A percentile compares a stretch with the other conserved stretches of the same genome.
Conservation (phyloP, 352 stramenopile genomes). For the Globisporangium barbulae region DNA sequence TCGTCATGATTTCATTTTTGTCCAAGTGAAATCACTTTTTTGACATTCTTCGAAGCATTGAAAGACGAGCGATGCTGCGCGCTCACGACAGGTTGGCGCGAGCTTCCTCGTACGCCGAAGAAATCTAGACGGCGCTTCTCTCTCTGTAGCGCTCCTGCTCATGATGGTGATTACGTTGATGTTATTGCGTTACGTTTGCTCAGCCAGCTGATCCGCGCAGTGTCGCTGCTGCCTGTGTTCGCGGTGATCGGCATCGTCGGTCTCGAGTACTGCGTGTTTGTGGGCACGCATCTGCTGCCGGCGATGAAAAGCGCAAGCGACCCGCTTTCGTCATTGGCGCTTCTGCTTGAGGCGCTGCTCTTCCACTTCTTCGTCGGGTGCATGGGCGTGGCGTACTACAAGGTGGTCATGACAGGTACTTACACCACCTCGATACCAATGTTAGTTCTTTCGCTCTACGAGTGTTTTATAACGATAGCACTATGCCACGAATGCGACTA, state of each 20-base stretch:
- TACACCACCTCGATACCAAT: not conserved
- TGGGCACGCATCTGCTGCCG: constrained; percentile 47
- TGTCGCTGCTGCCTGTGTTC: constrained; percentile 58
- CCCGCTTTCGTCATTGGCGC: constrained; percentile 17
- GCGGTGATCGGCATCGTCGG: constrained; percentile 55
- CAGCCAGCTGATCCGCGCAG: constrained; percentile 57
- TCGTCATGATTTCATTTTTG: too few relatives aligned
- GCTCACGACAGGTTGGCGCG: too few relatives aligned
- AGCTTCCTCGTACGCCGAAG: too few relatives aligned
- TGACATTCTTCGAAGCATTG: too few relatives aligned
- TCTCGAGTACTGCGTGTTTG: constrained; percentile 72
- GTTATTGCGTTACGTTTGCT: not conserved
- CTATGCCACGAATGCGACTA: not conserved
- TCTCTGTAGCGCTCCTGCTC: too few relatives aligned
- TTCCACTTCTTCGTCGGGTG: constrained; percentile 65
- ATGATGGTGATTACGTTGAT: too few relatives aligned
- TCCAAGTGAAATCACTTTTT: too few relatives aligned
- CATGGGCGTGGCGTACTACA: constrained; percentile 59
- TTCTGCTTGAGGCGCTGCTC: constrained; percentile 33
- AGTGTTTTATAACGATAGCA: not conserved
- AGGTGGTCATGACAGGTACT: constrained; percentile 72
- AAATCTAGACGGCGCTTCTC: too few relatives aligned
- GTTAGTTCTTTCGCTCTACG: not conserved
- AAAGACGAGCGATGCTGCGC: too few relatives aligned
- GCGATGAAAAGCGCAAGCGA: constrained; percentile 16